Percentiles rank a stretch among this genome's conserved stretches.
Conservation (phyloP, 108 stramenopile species). For the Fragilaria crotonensis region DNA sequence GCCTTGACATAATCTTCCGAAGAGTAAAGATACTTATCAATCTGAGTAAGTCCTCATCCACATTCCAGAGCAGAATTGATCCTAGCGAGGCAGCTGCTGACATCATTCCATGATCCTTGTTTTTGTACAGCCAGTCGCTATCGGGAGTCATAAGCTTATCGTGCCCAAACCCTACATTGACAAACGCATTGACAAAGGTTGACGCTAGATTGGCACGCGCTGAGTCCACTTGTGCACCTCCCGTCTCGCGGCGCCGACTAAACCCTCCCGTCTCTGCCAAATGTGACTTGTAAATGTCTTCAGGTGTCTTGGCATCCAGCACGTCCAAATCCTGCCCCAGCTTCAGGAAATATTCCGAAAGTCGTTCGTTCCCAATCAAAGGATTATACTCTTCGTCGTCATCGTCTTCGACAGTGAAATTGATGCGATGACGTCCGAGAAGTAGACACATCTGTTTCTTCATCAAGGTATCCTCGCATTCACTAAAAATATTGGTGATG, state of each 20-base stretch:
- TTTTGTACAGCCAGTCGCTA: slow-evolving; percentile 93
- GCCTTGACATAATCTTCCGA: slow-evolving; percentile 96
- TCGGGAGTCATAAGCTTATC: slow-evolving; percentile 92
- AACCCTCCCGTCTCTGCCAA: slow-evolving; percentile 94
- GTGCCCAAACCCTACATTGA: slow-evolving; percentile 95
- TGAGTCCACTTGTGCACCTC: slow-evolving; percentile 87
- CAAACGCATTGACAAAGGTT: slow-evolving; percentile 98
- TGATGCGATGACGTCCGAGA: slow-evolving; percentile 81
- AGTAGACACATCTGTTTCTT: slow-evolving; percentile 88
- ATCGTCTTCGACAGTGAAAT: slow-evolving; percentile 77
- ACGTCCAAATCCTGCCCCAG: slow-evolving; percentile 92
- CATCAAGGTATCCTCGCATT: slow-evolving; percentile 75
- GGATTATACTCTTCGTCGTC: slow-evolving; percentile 74
- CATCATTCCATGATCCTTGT: slow-evolving; percentile 99
- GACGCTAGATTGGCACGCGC: slow-evolving; percentile 98
- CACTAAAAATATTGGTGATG: slow-evolving; percentile 62
- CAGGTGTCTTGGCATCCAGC: slow-evolving; percentile 92
- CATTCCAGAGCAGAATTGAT: slow-evolving; percentile 96
- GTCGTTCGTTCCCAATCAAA: slow-evolving; percentile 89
- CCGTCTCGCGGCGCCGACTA: slow-evolving; percentile 68
- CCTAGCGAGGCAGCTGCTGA: slow-evolving; percentile 96
- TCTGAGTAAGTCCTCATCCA: slow-evolving; percentile 96
- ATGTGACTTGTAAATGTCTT: slow-evolving; percentile 99
- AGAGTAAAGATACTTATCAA: slow-evolving; percentile 96
- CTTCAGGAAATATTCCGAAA: slow-evolving; percentile 86